Base-by-base conservation (phyloP, 2,329 filamentous ascomycete genomes). In the Pseudopithomyces maydicus region DNA sequence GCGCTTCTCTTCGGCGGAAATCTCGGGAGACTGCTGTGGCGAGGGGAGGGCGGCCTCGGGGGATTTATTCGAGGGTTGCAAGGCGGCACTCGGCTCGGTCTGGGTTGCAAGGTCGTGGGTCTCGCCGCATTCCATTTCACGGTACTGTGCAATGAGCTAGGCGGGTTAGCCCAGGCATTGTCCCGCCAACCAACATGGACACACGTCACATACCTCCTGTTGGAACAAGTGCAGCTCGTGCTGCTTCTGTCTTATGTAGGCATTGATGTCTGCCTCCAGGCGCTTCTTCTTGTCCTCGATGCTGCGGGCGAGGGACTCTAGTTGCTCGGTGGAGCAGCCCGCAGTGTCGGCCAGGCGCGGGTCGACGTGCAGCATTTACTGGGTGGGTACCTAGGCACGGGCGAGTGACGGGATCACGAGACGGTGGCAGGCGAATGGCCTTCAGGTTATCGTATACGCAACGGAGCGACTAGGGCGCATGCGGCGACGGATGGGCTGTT, bases 191-290 rank as follows among this genome's bases (percentile, higher is more conserved):
- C 36, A 50, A 41, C 23, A 46, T 50, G 52, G 51, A 51, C 57
- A 42, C 33, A 2, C n/a, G 44, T 22, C n/a, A 22, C 52, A 55
- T 50, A 75, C 72, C 71, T 74, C 63, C 39, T 64, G 64, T 59
- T 69, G 69, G 67, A 72, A 68, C 32, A 52, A 47, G 53, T 65
- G 63, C 62, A 76, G 63, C 36, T 74, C 69, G 44, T 61, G 60
- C 64, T 75, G 73, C 64, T 74, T 74, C 57, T 54, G 58, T 53
- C 47, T 54, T 54, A 74, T 74, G 58, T 75, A 76, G 45, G 62
- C 62, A 50, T 65, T 43, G 61, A 76, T 75, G 63, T 75, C 73
- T 43, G 56, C 54, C 65, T 76, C 71, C 57, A 76, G 72, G 62
- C 70, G 67, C 65, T 69, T 68, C 58, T 73, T 67, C 50, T 72